Conservation (phyloP, 2,329 filamentous ascomycete species). For the Tetracladium maxilliforme region DNA sequence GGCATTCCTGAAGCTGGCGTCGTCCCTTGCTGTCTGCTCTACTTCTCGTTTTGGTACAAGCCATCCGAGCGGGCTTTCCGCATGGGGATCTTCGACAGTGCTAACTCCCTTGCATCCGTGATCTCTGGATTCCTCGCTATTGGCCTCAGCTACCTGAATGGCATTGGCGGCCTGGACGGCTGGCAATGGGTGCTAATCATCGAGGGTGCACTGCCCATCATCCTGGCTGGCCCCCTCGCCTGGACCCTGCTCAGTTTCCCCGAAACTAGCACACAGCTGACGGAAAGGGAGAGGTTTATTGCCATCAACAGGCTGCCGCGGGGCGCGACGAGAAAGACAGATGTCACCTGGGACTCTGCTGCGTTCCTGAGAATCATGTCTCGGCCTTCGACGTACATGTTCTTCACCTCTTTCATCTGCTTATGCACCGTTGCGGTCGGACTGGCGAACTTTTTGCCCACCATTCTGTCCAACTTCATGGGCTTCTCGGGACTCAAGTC, state of each 20-base stretch:
- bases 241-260: constrained; percentile 10
- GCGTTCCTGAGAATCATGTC: constrained; percentile 8
- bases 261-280: constrained; percentile 6
- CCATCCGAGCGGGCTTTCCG: constrained; percentile 9
- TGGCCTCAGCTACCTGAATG: constrained; percentile 6
- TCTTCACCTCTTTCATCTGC: constrained; percentile 9
- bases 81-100: constrained; percentile 9
- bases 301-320: constrained; percentile 9
- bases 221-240: constrained; percentile 6
- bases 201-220: constrained; percentile 5
- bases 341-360: constrained; percentile 7
- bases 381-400: constrained; percentile 9
- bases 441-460: constrained; percentile 9
- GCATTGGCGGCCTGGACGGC: constrained; percentile 2
- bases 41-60: constrained; percentile 13
- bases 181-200: constrained; percentile 9
- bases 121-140: constrained; percentile 9
- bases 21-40: constrained; percentile 10
- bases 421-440: constrained; percentile 9
- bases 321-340: constrained; percentile 7
- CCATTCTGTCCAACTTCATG: constrained; percentile 9
- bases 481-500: constrained; percentile 7
- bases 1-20: constrained; percentile 10
- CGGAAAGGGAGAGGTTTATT: constrained; percentile 9
- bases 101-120: constrained; percentile 9